phyloP scores from a whole-genome alignment of 108 stramenopile species.

The Skeletonema marinoi region DNA sequence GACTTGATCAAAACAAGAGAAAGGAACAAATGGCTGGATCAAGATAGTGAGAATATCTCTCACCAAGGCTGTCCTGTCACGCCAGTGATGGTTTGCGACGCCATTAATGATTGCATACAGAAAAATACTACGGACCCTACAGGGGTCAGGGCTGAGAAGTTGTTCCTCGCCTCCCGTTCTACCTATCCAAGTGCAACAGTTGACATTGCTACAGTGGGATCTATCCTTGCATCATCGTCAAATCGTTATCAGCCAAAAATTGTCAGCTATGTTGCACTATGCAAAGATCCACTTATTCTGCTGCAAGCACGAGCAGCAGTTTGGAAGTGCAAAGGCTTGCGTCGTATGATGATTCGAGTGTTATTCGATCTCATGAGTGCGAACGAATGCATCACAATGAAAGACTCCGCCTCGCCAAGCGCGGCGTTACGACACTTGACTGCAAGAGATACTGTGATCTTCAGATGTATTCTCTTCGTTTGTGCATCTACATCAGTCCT shows the following conservation, averaged over 20 bases:
- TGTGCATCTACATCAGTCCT: constrained; percentile 20
- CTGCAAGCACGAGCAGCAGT: constrained; percentile 58
- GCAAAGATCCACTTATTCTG: constrained; percentile 68
- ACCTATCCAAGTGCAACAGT: constrained; percentile 43
- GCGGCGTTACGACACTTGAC: constrained; percentile 53
- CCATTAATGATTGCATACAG: constrained; percentile 31
- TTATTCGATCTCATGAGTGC: constrained; percentile 51
- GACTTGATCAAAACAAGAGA: constrained; percentile 11
- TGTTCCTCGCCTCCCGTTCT: constrained; percentile 47
- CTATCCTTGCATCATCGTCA: constrained; percentile 46
- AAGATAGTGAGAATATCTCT: background rate
- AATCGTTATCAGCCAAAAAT: constrained; percentile 45
- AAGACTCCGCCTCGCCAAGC: constrained; percentile 13
- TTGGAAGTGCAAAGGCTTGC: constrained; percentile 59
- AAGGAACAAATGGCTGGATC: background rate
- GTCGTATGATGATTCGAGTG: constrained; percentile 55
- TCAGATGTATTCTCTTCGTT: constrained; percentile 58
- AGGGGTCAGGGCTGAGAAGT: constrained; percentile 43
- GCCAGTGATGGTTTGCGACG: constrained; percentile 24
- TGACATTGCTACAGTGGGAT: constrained; percentile 39
- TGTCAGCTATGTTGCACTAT: constrained; percentile 52
- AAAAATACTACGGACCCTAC: constrained; percentile 6
- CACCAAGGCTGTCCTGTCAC: background rate
- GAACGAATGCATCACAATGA: constrained; percentile 45
- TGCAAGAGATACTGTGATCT: constrained; percentile 56